Base-by-base conservation (phyloP, 2,329 filamentous ascomycete species). In the Bisporella sp. region DNA sequence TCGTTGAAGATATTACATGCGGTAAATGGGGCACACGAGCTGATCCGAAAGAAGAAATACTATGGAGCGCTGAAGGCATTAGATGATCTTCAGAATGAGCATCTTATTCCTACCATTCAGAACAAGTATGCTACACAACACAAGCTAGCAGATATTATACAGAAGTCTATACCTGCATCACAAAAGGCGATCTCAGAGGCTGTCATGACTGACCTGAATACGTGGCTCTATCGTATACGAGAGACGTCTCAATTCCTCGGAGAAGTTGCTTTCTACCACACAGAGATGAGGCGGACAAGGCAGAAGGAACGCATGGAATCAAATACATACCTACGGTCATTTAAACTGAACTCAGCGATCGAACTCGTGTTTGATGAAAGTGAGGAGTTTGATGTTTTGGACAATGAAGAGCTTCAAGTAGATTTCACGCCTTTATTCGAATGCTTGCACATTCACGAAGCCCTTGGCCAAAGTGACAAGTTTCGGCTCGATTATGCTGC, bases 261-360 rank as follows among this genome's bases (percentile, higher is more conserved):
- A 4, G 93, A 99, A 66, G 89, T 99, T 5, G 91, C 93, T 4
- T 95, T 99, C 65, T 97, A 95, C 64, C 90, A 97, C 64, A 99
- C 93, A 0, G 87, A 96, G 61, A 80, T 95, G 65, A 82, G 93
- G 42, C 81, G 92, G 56, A 81, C 82, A 29, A 80, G 92, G 46
- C 89, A 95, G 63, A 87, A 90, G 64, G 85, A 95, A 62, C 81
- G 93, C 21, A 80, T 86, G 6, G 87, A 95, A 57, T 77, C 82
- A 21, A 83, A 90, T 53, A 73, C 81, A 0, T 90, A 87, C 57
- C 74, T 97, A 41, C 76, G 77, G 33, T 85, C 87, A 58, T 96
- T 96, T 72, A 95, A 89, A 64, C 73, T 99, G 31, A 99, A 97
- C 66, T 97, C 93, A 6, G 86, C 93, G 2, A 93, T 97, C 57